A percentile compares a stretch with the other conserved stretches of the same genome.
These are phyloP conservation scores for Lenwebbia sp. DNA, from an alignment of 345 rosid species.

Conservation along the genomic window DNA sequence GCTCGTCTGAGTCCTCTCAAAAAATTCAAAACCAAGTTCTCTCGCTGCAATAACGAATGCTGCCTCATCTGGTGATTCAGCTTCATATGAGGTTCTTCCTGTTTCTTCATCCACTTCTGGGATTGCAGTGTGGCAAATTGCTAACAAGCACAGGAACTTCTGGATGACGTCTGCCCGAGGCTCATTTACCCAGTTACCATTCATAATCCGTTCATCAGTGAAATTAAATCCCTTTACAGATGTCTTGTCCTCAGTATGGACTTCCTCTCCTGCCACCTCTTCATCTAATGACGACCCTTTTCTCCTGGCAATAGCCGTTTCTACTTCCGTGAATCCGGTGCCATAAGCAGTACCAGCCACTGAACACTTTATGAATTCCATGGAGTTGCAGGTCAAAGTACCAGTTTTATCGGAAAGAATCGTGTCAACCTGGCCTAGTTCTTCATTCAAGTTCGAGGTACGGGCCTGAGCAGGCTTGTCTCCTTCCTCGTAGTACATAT, in stretches of 20 bases:
- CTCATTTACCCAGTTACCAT: conserved; percentile 67
- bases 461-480: conserved; percentile 91
- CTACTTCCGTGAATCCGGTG: conserved; percentile 80
- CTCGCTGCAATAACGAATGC: conserved; percentile 90
- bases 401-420: conserved; percentile 91
- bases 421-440: conserved; percentile 94
- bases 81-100: conserved; percentile 63
- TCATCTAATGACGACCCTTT: conserved; percentile 40
- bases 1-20: conserved; percentile 64
- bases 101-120: conserved; percentile 83
- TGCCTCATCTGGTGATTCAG: conserved; percentile 98
- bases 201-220: conserved; percentile 61
- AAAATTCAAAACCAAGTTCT: conserved; percentile 88
- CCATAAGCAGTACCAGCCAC: conserved; percentile 83
- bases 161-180: conserved; percentile 42
- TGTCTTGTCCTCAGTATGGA: conserved; percentile 22
- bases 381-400: conserved; percentile 89
- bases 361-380: conserved; percentile 93
- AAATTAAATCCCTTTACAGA: conserved; percentile 74
- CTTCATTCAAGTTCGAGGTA: conserved; percentile 96
- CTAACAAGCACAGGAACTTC: conserved; percentile 55
- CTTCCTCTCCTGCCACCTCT: conserved; percentile 25
- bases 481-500: conserved; percentile 77
- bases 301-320: conserved; percentile 64
- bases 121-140: conserved; percentile 90